A percentile compares a stretch with the other conserved stretches of the same genome.
Evolutionary conservation across 805 yeast species (phyloP).

Genomic region (Monosporozyma siamensis): DNA sequence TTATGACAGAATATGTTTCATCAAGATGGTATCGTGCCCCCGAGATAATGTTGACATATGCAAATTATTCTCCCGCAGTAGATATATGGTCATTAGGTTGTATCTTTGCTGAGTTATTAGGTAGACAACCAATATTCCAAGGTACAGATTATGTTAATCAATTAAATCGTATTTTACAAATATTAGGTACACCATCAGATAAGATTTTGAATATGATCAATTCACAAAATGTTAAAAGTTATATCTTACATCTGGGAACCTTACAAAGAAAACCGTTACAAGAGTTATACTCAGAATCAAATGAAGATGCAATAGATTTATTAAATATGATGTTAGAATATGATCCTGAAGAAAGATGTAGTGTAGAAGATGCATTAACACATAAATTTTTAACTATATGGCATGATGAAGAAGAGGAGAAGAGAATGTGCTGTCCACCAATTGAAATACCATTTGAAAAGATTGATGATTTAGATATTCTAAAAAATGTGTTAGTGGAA

Average conservation of each 20-base stretch:
- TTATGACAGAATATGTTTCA: constrained; percentile 92
- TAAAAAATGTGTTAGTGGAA: constrained; percentile 66
- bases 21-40: constrained; percentile 99
- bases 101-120: constrained; percentile 87
- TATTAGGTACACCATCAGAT: constrained; percentile 81
- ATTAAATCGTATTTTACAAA: constrained; percentile 71
- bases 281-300: constrained; percentile 69
- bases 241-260: constrained; percentile 74
- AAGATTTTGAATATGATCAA: constrained; percentile 61
- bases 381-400: constrained; percentile 83
- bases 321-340: constrained; percentile 70
- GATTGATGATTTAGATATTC: constrained; percentile 68
- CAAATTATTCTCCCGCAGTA: constrained; percentile 89
- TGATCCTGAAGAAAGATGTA: constrained; percentile 74
- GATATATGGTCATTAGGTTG: constrained; percentile 98
- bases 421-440: constrained; percentile 69
- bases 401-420: constrained; percentile 91
- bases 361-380: constrained; percentile 75
- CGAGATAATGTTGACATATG: constrained; percentile 88
- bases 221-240: constrained; percentile 81
- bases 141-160: constrained; percentile 96
- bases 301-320: constrained; percentile 74
- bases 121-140: constrained; percentile 82
- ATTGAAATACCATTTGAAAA: constrained; percentile 62
- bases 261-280: constrained; percentile 65